These are phyloP conservation scores for Nymphaea colorata DNA, from an alignment of 164 flowering plant genomes.

Conservation along the genomic window DNA sequence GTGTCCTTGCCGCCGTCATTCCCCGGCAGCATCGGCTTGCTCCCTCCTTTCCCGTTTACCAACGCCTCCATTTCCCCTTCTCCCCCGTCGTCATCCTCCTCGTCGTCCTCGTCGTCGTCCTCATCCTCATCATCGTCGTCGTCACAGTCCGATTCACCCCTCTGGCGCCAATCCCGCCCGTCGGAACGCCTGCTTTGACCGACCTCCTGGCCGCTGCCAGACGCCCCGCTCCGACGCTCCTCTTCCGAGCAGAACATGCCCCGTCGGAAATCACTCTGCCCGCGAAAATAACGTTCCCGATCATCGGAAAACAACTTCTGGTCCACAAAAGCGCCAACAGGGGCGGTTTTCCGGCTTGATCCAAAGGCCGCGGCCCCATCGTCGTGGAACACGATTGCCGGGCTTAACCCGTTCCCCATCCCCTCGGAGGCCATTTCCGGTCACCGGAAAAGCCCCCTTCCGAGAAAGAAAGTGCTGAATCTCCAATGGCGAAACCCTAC, in stretches of 20 bases:
- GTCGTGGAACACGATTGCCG: slow-evolving; percentile 49
- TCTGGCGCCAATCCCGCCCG: slow-evolving; percentile 30
- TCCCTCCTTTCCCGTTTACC: too few relatives aligned
- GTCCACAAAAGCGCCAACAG: slow-evolving; percentile 28
- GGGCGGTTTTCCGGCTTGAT: slow-evolving; percentile 39
- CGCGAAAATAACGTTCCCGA: slow-evolving; percentile 22
- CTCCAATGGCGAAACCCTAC: neutral
- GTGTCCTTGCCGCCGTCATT: neutral
- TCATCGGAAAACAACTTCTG: slow-evolving; percentile 28
- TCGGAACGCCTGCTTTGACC: slow-evolving; percentile 4
- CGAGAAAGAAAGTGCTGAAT: neutral
- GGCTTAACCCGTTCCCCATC: slow-evolving; percentile 27
- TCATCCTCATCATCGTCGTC: slow-evolving; percentile 32
- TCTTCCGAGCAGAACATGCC: slow-evolving; percentile 8
- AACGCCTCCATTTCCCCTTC: slow-evolving; percentile 6
- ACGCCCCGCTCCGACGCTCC: neutral
- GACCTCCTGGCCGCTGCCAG: neutral
- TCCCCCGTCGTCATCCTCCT: slow-evolving; percentile 19
- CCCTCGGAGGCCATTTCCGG: slow-evolving; percentile 7
- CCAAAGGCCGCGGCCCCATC: slow-evolving; percentile 19
- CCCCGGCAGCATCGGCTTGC: neutral
- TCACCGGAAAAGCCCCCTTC: neutral
- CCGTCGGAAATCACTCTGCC: slow-evolving; percentile 21
- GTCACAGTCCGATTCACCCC: slow-evolving; percentile 33
- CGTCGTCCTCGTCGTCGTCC: slow-evolving; percentile 40